These are phyloP conservation scores for Fusarium longipes DNA, from an alignment of 2,329 filamentous ascomycete species.

Conservation along the genomic window DNA sequence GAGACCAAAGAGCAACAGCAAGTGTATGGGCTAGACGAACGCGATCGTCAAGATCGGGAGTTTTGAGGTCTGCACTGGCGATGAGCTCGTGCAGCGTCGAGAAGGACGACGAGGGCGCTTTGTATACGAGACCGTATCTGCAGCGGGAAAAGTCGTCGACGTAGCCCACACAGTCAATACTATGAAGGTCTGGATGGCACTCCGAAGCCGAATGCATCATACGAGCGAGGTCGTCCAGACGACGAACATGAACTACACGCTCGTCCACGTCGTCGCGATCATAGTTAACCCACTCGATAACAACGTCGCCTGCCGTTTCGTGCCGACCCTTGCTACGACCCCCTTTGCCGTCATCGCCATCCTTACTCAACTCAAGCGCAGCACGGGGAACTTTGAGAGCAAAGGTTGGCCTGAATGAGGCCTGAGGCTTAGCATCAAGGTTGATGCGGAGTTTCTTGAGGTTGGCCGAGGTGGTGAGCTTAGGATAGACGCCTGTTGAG, in stretches of 20 bases:
- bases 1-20: conserved; percentile 59
- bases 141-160: conserved; percentile 53
- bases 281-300: conserved; percentile 60
- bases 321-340: conserved; percentile 51
- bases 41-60: conserved; percentile 58
- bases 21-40: conserved; percentile 57
- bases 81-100: conserved; percentile 57
- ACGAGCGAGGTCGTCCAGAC: conserved; percentile 59
- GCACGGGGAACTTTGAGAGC: conserved; percentile 54
- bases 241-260: conserved; percentile 56
- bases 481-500: conserved; percentile 55
- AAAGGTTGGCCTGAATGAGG: conserved; percentile 56
- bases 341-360: conserved; percentile 3
- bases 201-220: conserved; percentile 60
- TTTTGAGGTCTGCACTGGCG: conserved; percentile 53
- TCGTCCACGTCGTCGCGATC: conserved; percentile 56
- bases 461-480: conserved; percentile 56
- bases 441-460: conserved; percentile 61
- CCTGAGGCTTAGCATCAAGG: conserved; percentile 56
- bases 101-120: conserved; percentile 51
- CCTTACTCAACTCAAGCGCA: conserved; percentile 44
- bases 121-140: conserved; percentile 60
- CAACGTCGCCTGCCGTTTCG: conserved; percentile 50
- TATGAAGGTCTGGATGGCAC: conserved; percentile 59
- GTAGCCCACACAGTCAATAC: conserved; percentile 61